phyloP scores from a whole-genome alignment of 1,284 basidiomycete genomes.

The Amylostereum chailletii region DNA sequence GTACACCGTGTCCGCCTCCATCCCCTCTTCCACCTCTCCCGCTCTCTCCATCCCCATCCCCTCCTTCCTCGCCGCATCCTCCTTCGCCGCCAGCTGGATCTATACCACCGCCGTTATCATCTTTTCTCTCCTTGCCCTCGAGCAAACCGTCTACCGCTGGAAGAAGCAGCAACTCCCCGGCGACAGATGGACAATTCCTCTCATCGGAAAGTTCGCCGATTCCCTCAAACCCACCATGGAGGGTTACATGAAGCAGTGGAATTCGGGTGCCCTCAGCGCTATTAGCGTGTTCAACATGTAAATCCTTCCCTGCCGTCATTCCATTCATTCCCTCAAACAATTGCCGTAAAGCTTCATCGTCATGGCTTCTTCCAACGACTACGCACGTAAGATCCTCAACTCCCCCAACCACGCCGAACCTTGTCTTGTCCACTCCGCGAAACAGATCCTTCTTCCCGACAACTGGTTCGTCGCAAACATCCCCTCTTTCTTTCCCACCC shows the following conservation, averaged over 20 bases:
- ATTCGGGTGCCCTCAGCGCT: slow-evolving; percentile 75
- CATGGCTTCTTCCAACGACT: slow-evolving; percentile 89
- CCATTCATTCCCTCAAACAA: not conserved
- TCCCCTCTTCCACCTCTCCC: slow-evolving; percentile 33
- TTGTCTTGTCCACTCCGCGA: slow-evolving; percentile 90
- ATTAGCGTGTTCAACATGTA: slow-evolving; percentile 96
- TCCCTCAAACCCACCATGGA: slow-evolving; percentile 85
- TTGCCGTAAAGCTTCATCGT: slow-evolving; percentile 76
- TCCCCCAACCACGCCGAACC: slow-evolving; percentile 86
- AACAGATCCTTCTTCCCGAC: slow-evolving; percentile 78
- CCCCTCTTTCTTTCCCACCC: not conserved
- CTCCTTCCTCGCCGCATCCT: slow-evolving; percentile 30
- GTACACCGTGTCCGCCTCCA: slow-evolving; percentile 28
- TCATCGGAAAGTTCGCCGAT: slow-evolving; percentile 91
- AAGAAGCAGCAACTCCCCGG: slow-evolving; percentile 88
- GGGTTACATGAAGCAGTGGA: slow-evolving; percentile 85
- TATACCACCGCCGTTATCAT: slow-evolving; percentile 59
- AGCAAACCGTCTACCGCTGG: slow-evolving; percentile 79
- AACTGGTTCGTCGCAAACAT: slow-evolving; percentile 65
- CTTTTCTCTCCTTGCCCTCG: slow-evolving; percentile 59
- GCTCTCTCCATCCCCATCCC: slow-evolving; percentile 37
- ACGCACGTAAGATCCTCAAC: slow-evolving; percentile 88
- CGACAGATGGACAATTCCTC: slow-evolving; percentile 83
- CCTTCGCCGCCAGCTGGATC: slow-evolving; percentile 43
- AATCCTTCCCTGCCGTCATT: slow-evolving; percentile 23